These are phyloP conservation scores for Candida schatavii DNA, from an alignment of 805 yeast species.

Conservation along the genomic window DNA sequence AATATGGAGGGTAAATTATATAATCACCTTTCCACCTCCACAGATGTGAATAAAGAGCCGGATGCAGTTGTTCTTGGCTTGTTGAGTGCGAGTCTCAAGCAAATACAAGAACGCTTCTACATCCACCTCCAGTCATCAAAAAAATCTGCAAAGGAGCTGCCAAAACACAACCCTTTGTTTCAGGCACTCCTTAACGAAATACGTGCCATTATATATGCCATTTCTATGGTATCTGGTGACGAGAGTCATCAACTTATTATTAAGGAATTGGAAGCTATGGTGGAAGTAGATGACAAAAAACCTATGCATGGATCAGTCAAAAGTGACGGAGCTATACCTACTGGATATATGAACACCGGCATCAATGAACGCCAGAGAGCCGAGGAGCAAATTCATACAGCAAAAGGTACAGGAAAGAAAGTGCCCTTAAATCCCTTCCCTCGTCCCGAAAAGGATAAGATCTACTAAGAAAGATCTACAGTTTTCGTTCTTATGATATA, in stretches of 20 bases:
- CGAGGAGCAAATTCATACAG: neutral
- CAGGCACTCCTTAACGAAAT: constrained; percentile 20
- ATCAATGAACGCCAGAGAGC: neutral
- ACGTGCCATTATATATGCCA: constrained; percentile 16
- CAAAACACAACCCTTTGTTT: neutral
- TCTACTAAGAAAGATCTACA: no score
- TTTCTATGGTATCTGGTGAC: constrained; percentile 10
- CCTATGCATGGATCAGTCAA: neutral
- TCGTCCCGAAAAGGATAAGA: neutral
- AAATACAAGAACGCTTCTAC: neutral
- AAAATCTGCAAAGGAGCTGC: neutral
- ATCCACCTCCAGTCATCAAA: constrained; percentile 8
- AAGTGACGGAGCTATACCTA: neutral
- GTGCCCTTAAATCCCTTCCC: no score
- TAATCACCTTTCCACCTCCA: constrained; percentile 1
- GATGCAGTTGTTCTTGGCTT: neutral
- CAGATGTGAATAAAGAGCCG: neutral
- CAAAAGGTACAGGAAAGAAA: neutral
- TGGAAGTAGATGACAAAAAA: neutral
- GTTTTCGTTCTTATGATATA: no score
- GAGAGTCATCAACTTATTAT: neutral
- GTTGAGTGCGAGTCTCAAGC: neutral
- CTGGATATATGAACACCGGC: constrained; percentile 3
- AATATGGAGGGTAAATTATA: constrained; percentile 25
- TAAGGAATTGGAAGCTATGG: constrained; percentile 6